phyloP scores from a whole-genome alignment of 148 eudicot genomes.

The Fagopyrum esculentum region DNA sequence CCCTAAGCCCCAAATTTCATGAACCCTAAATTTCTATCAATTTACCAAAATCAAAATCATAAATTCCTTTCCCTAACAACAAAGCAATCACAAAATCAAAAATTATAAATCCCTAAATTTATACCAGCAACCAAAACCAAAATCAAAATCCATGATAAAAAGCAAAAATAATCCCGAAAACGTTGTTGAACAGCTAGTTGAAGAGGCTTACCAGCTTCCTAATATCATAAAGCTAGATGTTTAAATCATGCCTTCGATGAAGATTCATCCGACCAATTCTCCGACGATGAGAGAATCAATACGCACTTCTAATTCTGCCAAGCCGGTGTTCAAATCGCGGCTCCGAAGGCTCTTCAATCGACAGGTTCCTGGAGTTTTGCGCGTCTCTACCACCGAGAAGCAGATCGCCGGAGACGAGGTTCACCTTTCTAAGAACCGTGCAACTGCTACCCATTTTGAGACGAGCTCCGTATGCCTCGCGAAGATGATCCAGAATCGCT shows the following conservation, averaged over 20 bases:
- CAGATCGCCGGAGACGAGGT: neutral
- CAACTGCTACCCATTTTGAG: conserved; percentile 14
- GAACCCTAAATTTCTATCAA: too few relatives aligned
- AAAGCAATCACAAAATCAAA: too few relatives aligned
- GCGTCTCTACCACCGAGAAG: conserved; percentile 31
- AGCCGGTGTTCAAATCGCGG: conserved; percentile 50
- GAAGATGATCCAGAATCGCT: conserved; percentile 17
- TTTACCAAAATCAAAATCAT: too few relatives aligned
- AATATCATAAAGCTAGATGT: neutral
- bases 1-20: too few relatives aligned
- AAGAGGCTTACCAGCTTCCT: neutral
- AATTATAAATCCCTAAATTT: too few relatives aligned
- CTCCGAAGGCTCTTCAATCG: conserved; percentile 63
- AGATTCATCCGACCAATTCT: conserved; percentile 55
- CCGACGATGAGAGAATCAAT: conserved; percentile 25
- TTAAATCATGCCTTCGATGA: conserved; percentile 47
- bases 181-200: too few relatives aligned
- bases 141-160: too few relatives aligned
- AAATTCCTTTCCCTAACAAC: too few relatives aligned
- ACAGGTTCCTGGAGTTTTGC: conserved; percentile 41
- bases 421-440: conserved; percentile 1
- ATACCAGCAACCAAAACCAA: too few relatives aligned
- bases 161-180: too few relatives aligned
- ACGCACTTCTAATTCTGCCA: conserved; percentile 26
- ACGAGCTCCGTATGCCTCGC: conserved; percentile 19